Evolutionary conservation across 805 yeast species (phyloP), one percentile per base, ranked within the genome.

Genomic region (Saccharomyces kudriavzevii): DNA sequence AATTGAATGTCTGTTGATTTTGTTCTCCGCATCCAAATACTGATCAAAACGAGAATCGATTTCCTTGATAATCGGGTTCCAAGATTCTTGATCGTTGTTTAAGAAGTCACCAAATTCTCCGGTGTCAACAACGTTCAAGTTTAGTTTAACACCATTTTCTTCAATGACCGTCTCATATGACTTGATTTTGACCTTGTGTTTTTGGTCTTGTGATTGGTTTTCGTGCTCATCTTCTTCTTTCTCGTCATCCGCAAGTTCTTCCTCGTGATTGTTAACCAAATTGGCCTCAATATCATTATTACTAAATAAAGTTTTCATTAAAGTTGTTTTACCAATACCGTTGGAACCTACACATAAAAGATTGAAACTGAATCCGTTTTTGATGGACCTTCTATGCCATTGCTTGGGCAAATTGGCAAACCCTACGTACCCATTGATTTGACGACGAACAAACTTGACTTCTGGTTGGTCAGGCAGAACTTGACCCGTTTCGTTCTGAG

Each of bases 381-480:
- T 85, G 57, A 89, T 82, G 1, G 96, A 85, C 72, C 87, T 89
- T 73, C 96, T 84, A 74, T 94, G 98, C 97, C 97, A 94, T 76
- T 94, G 99, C 68, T 91, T 94, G 55, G 99, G 99, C 66, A 94
- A 78, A 73, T 91, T 94, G 60, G 97, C 96, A 74, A 94, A 94
- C 5, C 99, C 99, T 53, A 94, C 99, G 68, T 87, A 91, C 3
- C 96, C 92, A 61, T 85, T 87, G 62, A 92, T 81, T 68, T 89
- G 89, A 63, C 96, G 84, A 62, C 85, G 84, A 64, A 89, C 81
- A 57, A 89, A 76, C 62, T 85, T 85, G 56, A 75, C 62, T 49
- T 74, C 76, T 24, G 75, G 72, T 52, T 69, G 73, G 46, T 70
- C 63, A 14, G 73, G 73, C 40, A 70, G 46, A 5, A 58, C 57